Base-by-base conservation (phyloP, 805 yeast species). In the Candida xiaguanensis region DNA sequence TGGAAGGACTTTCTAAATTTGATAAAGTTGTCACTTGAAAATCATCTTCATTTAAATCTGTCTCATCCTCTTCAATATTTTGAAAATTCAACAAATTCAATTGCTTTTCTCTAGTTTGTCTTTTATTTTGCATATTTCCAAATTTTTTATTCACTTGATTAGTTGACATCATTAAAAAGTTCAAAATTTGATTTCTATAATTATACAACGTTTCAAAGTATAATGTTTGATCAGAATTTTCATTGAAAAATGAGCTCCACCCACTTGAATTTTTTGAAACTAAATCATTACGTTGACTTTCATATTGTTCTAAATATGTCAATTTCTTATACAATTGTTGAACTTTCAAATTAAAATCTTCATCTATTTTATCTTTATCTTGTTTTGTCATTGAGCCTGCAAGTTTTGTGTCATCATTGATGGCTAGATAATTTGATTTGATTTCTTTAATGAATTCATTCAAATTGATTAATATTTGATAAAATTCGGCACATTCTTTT, bases 311-410 rank as follows among this genome's bases (percentile, higher is more conserved):
- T 36, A 77, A 52, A 38, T 65, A 53, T 42, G 72, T 74, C 34
- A 77, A 64, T 50, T 77, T 72, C 41, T 74, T 75, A 43, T 70
- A 70, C 46, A 76, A 63, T 41, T 70, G 69, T 46, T 76, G 80
- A 33, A 79, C 48, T 50, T 76, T 74, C 17, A 70, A 49, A 41
- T 77, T 69, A 31, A 77, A 65, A 42, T 77, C 78, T 34, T 76
- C 72, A 46, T 79, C 85, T 16, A 80, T 67, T 26, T 69, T 66
- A 43, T 77, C 77, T 48, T 78, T 75, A 28, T 78, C 81, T 8
- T 59, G 65, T 22, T 68, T 66, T 18, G 70, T 49, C 54, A 76
- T 62, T 5, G 47, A 48, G 9, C 35, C 34, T 3, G 26, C 6
- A 4, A 43, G 24, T 19, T 43, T 12, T 8, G 19, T n/a, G 13